Conservation (phyloP, 768 basidiomycete species). For the Rhizopogon rudus region DNA sequence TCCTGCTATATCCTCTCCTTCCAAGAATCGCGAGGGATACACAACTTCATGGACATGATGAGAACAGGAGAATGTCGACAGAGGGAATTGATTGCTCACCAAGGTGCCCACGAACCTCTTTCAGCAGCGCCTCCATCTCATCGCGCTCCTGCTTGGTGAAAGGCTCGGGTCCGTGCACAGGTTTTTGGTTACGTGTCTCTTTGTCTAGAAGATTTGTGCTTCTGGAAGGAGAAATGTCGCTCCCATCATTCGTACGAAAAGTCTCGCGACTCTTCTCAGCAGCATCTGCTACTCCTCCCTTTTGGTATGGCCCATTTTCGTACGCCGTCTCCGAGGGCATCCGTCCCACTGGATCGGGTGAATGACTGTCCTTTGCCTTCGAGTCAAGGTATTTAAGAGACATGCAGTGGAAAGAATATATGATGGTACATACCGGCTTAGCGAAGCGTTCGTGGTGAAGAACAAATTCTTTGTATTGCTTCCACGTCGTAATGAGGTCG, state of each 20-base stretch:
- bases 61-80: background rate
- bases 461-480: slow-evolving; percentile 87
- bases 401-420: background rate
- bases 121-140: slow-evolving; percentile 83
- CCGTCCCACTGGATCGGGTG: slow-evolving; percentile 44
- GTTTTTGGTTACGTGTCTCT: slow-evolving; percentile 30
- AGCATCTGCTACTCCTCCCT: slow-evolving; percentile 5
- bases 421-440: slow-evolving; percentile 49
- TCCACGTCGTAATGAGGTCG: slow-evolving; percentile 92
- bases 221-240: slow-evolving; percentile 13
- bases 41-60: slow-evolving; percentile 47
- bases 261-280: slow-evolving; percentile 13
- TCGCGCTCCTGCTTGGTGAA: slow-evolving; percentile 82
- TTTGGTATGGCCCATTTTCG: slow-evolving; percentile 14
- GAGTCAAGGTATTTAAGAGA: slow-evolving; percentile 2
- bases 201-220: slow-evolving; percentile 32
- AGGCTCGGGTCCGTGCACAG: slow-evolving; percentile 52
- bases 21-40: slow-evolving; percentile 82
- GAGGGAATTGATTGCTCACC: slow-evolving; percentile 44
- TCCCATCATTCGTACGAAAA: slow-evolving; percentile 12
- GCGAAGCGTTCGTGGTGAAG: slow-evolving; percentile 69
- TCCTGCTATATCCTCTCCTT: slow-evolving; percentile 87
- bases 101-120: slow-evolving; percentile 77
- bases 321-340: slow-evolving; percentile 57
- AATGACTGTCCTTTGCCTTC: slow-evolving; percentile 39